These are phyloP conservation scores for Fraxinus velutina DNA, from an alignment of 305 asterid genomes.

Conservation along the genomic window DNA sequence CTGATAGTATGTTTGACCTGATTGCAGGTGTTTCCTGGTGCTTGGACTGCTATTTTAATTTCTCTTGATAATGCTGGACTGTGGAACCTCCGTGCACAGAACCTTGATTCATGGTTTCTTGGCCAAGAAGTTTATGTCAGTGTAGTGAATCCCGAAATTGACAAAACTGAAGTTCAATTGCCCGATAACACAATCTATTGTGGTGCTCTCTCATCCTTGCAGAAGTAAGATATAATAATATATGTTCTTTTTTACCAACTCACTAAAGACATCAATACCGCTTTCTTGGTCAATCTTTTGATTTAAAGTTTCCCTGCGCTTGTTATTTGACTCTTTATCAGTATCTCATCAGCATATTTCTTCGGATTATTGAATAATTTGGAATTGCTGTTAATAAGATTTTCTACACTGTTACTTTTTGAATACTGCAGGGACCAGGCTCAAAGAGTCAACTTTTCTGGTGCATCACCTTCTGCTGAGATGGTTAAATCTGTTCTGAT, in stretches of 20 bases:
- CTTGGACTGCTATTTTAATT: conserved; percentile 86
- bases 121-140: conserved; percentile 82
- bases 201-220: conserved; percentile 68
- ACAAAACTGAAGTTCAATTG: conserved; percentile 56
- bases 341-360: background rate
- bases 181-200: conserved; percentile 76
- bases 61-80: conserved; percentile 78
- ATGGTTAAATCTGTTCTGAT: conserved; percentile 25
- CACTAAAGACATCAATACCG: background rate
- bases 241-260: background rate
- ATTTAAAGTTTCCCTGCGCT: background rate
- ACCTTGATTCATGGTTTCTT: conserved; percentile 93
- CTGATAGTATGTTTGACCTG: background rate
- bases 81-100: conserved; percentile 87
- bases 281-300: background rate
- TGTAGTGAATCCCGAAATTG: conserved; percentile 68
- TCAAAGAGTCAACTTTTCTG: conserved; percentile 55
- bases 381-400: background rate
- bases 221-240: conserved; percentile 51
- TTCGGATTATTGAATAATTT: background rate
- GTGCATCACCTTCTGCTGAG: conserved; percentile 42
- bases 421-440: conserved; percentile 59
- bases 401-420: conserved; percentile 13
- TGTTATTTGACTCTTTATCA: background rate
- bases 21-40: conserved; percentile 81